Evolutionary conservation across 345 rosid species (phyloP).

Genomic region (Laguncularia racemosa): DNA sequence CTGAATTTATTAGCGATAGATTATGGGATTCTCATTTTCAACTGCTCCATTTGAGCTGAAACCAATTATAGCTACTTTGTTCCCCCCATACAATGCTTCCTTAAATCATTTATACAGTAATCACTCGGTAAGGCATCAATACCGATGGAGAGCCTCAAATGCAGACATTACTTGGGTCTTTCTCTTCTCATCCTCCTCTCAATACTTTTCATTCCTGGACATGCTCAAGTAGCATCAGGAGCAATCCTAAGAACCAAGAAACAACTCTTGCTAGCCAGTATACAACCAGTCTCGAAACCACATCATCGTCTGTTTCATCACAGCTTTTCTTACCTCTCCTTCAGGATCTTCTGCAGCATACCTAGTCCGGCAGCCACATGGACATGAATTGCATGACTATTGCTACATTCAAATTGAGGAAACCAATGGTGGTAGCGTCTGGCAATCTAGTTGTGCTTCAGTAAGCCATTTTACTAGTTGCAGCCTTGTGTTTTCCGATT

Average conservation of each 20-base stretch:
- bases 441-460: slow-evolving; percentile 8
- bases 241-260: slow-evolving; percentile 2
- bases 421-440: background rate
- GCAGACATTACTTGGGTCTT: no score
- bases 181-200: slow-evolving; percentile 2
- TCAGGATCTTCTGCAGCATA: slow-evolving; percentile 9
- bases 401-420: slow-evolving; percentile 13
- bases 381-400: slow-evolving; percentile 1
- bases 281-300: slow-evolving; percentile 3
- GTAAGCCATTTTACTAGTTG: slow-evolving; percentile 5
- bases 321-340: slow-evolving; percentile 14
- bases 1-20: no score
- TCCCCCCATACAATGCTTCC: no score
- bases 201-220: background rate
- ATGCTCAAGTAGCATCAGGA: slow-evolving; percentile 2
- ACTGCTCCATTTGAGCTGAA: no score
- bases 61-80: no score
- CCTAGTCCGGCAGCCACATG: slow-evolving; percentile 7
- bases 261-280: slow-evolving; percentile 7
- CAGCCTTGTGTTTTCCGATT: slow-evolving; percentile 9
- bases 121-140: no score
- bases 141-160: no score
- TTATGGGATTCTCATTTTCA: background rate
- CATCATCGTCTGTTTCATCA: slow-evolving; percentile 7
- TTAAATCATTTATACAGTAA: no score